phyloP scores from a whole-genome alignment of 139 green algal species.

The Cymbomonas tetramitiformis region DNA sequence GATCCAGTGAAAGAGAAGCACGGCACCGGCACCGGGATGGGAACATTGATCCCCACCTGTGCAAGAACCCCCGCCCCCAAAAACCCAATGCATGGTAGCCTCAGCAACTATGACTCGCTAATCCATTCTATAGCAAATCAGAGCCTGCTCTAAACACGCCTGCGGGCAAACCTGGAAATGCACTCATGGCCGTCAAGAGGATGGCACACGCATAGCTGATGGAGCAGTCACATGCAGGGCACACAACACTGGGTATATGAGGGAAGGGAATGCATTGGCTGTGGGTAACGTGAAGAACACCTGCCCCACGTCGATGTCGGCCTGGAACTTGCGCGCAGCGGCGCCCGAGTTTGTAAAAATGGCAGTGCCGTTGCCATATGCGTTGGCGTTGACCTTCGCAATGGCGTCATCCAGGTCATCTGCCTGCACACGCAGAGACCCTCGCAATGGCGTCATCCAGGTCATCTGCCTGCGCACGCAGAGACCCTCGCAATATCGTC shows the following conservation, averaged over 20 bases:
- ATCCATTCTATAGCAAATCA: too few species aligned
- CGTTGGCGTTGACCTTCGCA: constrained; percentile 68
- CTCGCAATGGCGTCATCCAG: constrained; percentile 72
- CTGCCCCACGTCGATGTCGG: constrained; percentile 51
- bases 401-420: constrained; percentile 71
- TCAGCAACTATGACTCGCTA: too few species aligned
- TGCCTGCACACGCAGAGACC: constrained; percentile 35
- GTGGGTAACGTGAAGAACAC: too few species aligned
- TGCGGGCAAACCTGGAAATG: too few species aligned
- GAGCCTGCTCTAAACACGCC: too few species aligned
- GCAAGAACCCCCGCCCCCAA: too few species aligned
- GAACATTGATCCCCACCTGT: constrained; percentile 93
- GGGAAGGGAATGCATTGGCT: too few species aligned
- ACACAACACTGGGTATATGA: too few species aligned
- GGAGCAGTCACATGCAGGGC: too few species aligned
- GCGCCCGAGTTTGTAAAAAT: constrained; percentile 75
- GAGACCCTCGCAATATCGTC: constrained; percentile 60
- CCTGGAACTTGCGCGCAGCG: constrained; percentile 67
- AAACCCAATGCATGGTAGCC: too few species aligned
- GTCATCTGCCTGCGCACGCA: constrained; percentile 30
- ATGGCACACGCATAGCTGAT: too few species aligned
- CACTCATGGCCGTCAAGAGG: too few species aligned
- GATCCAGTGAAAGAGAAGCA: constrained; percentile 94
- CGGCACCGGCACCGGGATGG: constrained; percentile 86
- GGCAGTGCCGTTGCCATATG: constrained; percentile 79